Evolutionary conservation across 2,329 filamentous ascomycete species (phyloP).

Genomic region (Colletotrichum tanaceti): DNA sequence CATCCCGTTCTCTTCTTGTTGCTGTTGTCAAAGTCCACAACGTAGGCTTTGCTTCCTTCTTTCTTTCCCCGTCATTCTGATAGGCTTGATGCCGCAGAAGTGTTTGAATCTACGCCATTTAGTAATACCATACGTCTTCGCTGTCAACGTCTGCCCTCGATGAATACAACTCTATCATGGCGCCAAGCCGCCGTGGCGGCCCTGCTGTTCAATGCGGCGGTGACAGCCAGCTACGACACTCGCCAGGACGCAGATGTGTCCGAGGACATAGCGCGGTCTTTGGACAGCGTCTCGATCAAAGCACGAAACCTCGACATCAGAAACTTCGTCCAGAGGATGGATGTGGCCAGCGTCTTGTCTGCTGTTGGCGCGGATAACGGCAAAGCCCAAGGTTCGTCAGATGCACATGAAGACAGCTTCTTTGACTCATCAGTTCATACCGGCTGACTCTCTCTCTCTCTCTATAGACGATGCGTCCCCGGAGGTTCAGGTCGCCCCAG

Average conservation of each 20-base stretch:
- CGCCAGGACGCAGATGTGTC: slow-evolving; percentile 16
- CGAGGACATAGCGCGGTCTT: slow-evolving; percentile 25
- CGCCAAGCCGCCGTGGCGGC: slow-evolving; percentile 34
- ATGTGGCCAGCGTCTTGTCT: slow-evolving; percentile 18
- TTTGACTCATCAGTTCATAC: not conserved
- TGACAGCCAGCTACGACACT: slow-evolving; percentile 28
- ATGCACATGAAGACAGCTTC: accelerated
- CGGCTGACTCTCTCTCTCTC: not conserved
- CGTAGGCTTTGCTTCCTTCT: slow-evolving; percentile 12
- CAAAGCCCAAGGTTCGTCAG: slow-evolving; percentile 14
- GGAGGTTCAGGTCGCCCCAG: not conserved
- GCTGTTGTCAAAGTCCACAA: slow-evolving; percentile 4
- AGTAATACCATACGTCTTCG: no score
- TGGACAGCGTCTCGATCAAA: slow-evolving; percentile 14
- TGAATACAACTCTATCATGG: slow-evolving; percentile 25
- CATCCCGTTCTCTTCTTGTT: slow-evolving; percentile 3
- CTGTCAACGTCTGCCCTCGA: not conserved
- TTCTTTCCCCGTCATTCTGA: slow-evolving; percentile 16
- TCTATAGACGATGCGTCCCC: slow-evolving; percentile 6
- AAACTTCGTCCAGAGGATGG: slow-evolving; percentile 28
- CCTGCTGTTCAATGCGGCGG: slow-evolving; percentile 33
- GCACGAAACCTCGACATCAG: slow-evolving; percentile 6
- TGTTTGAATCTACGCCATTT: no score
- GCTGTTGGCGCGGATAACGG: not conserved
- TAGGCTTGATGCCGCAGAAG: slow-evolving; percentile 34